A percentile compares a stretch with the other conserved stretches of the same genome.
Evolutionary conservation across 2,329 filamentous ascomycete species (phyloP).

Genomic region (Colletotrichum tropicale): DNA sequence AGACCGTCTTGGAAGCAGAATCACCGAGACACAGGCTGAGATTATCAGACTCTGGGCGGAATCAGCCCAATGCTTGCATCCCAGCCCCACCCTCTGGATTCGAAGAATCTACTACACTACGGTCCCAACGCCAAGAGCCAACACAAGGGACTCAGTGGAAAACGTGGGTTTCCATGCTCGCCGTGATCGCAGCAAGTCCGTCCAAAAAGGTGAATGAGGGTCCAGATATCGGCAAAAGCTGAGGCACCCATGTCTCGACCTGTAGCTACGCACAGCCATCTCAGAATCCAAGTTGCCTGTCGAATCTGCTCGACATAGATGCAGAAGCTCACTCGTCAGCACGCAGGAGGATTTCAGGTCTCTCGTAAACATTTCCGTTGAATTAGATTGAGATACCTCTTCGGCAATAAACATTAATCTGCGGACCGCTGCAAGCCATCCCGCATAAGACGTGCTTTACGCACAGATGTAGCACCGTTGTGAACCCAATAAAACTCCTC

Average conservation of each 20-base stretch:
- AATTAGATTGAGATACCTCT: background rate
- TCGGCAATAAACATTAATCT: background rate
- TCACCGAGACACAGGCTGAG: too few species aligned
- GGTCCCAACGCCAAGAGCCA: too few species aligned
- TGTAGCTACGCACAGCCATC: background rate
- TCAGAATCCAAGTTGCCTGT: background rate
- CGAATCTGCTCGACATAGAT: background rate
- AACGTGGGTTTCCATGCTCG: background rate
- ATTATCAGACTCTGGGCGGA: too few species aligned
- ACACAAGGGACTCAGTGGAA: background rate
- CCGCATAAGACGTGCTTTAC: background rate
- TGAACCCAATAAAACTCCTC: rapidly evolving
- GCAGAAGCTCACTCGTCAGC: background rate
- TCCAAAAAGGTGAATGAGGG: background rate
- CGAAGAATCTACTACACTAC: too few species aligned
- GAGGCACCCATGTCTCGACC: background rate
- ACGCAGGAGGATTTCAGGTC: rapidly evolving
- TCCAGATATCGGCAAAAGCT: background rate
- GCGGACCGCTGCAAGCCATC: background rate
- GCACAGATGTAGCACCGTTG: background rate
- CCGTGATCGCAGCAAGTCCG: background rate
- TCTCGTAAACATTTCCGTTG: background rate
- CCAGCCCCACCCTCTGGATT: too few species aligned
- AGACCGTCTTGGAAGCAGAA: too few species aligned
- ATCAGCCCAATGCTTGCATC: too few species aligned